Evolutionary conservation across 176 grass and related monocot genomes (phyloP).

Genomic region (Phoenix dactylifera): DNA sequence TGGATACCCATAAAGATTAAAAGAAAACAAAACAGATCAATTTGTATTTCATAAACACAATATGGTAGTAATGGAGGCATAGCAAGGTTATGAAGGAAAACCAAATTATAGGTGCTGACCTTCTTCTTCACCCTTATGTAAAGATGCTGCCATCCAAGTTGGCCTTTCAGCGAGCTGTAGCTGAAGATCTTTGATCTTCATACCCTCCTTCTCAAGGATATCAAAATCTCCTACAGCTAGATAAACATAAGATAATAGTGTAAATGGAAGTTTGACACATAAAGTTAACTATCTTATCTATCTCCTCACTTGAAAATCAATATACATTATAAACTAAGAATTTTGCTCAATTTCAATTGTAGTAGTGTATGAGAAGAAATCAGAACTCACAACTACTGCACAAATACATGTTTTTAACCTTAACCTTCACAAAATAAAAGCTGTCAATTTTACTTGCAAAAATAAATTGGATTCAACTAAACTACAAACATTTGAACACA

Average conservation of each 20-base stretch:
- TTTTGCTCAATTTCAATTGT: no score
- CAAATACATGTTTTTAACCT: neutral
- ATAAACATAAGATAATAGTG: constrained; percentile 4
- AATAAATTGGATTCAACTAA: constrained; percentile 22
- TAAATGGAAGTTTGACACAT: no score
- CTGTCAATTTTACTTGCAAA: constrained; percentile 26
- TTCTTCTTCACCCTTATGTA: constrained; percentile 85
- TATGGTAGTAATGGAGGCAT: neutral
- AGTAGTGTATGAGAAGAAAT: no score
- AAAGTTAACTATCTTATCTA: no score
- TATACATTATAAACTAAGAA: no score
- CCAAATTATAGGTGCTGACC: constrained; percentile 21
- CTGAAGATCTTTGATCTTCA: constrained; percentile 46
- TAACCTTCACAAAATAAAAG: neutral
- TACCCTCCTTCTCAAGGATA: constrained; percentile 32
- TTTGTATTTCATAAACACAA: neutral
- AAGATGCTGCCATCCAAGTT: constrained; percentile 72
- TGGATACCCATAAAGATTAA: neutral
- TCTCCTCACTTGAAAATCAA: no score
- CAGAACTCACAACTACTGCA: no score
- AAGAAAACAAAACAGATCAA: neutral
- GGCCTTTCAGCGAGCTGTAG: constrained; percentile 47
- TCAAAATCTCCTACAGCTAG: constrained; percentile 59
- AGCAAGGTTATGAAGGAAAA: neutral
- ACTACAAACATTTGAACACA: neutral